Percentiles rank a stretch among this genome's conserved stretches.
Evolutionary conservation across 345 rosid species (phyloP).

Genomic region (Eucalyptus globulus): DNA sequence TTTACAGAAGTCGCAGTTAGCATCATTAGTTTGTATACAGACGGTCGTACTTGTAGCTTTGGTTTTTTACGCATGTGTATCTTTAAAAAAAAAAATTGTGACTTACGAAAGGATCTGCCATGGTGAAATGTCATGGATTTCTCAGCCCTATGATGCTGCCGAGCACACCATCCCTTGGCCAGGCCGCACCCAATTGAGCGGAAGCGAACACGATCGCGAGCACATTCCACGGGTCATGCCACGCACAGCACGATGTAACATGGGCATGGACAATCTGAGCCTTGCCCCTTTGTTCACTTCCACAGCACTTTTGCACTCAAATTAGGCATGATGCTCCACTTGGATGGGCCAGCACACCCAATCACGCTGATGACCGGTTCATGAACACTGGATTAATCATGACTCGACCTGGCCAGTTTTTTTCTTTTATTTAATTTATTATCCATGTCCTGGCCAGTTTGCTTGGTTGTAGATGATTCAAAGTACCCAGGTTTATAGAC

Average conservation of each 20-base stretch:
- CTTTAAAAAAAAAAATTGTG: not conserved
- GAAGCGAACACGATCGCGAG: not conserved
- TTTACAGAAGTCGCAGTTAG: not conserved
- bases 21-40: not conserved
- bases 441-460: not conserved
- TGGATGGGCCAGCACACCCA: not conserved
- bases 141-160: not conserved
- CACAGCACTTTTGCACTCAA: not conserved
- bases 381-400: not conserved
- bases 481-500: not conserved
- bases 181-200: not conserved
- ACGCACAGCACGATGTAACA: not conserved
- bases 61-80: not conserved
- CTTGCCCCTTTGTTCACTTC: not conserved
- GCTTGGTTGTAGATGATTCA: not conserved
- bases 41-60: not conserved
- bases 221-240: not conserved
- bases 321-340: not conserved
- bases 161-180: not conserved
- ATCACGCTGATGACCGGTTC: not conserved
- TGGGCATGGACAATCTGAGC: not conserved
- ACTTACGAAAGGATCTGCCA: not conserved
- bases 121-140: not conserved
- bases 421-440: too few relatives aligned
- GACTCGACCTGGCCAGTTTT: not conserved